Percentiles rank a stretch among this genome's conserved stretches.
phyloP scores from a whole-genome alignment of 768 basidiomycete species.

The Lactarius sanguifluus region DNA sequence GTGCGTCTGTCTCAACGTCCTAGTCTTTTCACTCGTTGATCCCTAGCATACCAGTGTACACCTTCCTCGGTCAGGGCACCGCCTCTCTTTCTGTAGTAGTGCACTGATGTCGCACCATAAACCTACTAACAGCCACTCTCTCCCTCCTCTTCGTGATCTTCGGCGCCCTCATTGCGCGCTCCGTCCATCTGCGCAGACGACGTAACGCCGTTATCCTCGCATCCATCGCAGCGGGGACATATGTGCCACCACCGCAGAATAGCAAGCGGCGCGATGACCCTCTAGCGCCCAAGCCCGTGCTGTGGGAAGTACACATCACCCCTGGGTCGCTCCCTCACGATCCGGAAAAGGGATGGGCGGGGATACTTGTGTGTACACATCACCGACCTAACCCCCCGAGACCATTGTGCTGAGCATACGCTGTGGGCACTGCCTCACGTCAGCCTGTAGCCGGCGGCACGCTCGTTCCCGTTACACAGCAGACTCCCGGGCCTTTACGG shows the following conservation, averaged over 20 bases:
- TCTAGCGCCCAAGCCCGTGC: background rate
- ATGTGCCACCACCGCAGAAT: background rate
- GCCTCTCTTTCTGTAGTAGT: background rate
- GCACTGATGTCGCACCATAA: background rate
- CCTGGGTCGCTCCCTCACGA: background rate
- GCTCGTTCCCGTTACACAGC: background rate
- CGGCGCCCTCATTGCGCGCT: constrained; percentile 12
- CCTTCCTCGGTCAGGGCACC: constrained; percentile 2
- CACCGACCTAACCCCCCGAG: background rate
- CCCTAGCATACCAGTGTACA: constrained; percentile 5
- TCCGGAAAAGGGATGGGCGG: constrained; percentile 19
- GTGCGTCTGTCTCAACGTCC: background rate
- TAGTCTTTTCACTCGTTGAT: background rate
- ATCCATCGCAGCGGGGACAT: constrained; percentile 4
- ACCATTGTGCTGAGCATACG: background rate
- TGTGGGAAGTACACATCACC: constrained; percentile 18
- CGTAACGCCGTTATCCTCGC: constrained; percentile 4
- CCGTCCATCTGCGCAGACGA: constrained; percentile 19
- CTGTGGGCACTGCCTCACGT: background rate
- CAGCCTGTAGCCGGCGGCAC: constrained; percentile 16
- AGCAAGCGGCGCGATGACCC: background rate
- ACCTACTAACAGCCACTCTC: constrained; percentile 3
- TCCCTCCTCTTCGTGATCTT: constrained; percentile 6
- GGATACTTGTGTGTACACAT: constrained; percentile 11
- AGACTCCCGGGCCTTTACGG: background rate